These are phyloP conservation scores for Salvia splendens DNA, from an alignment of 257 asterid species.

Conservation along the genomic window DNA sequence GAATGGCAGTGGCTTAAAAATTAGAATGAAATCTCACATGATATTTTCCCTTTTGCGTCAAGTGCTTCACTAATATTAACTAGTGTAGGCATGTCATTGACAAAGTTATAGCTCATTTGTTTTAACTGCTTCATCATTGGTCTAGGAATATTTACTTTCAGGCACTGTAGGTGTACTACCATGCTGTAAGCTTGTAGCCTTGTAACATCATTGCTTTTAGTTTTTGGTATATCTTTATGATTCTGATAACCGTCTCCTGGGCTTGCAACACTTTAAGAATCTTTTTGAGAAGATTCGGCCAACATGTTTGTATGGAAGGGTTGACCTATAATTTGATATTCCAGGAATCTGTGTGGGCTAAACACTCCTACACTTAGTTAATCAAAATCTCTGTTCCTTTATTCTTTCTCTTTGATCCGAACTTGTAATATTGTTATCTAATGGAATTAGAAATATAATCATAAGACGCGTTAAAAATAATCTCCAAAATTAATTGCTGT, in stretches of 20 bases:
- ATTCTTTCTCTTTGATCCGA: background rate
- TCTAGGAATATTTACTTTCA: background rate
- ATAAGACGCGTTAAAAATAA: background rate
- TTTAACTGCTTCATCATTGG: background rate
- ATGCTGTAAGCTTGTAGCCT: background rate
- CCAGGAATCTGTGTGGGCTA: background rate
- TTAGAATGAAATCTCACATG: background rate
- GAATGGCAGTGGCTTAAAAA: background rate
- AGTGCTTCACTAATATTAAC: background rate
- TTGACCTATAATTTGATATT: background rate
- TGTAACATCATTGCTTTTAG: background rate
- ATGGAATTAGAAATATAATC: background rate
- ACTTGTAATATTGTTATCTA: background rate
- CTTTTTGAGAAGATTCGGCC: background rate
- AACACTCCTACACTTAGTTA: background rate
- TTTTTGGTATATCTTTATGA: background rate
- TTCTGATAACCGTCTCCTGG: constrained; percentile 2
- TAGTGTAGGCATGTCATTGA: background rate
- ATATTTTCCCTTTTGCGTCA: background rate
- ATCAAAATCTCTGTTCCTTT: no score
- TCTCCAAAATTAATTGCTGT: background rate
- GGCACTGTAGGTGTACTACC: background rate
- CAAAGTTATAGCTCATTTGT: background rate
- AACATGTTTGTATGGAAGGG: background rate
- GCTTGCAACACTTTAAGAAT: constrained; percentile 1